Conservation (phyloP, 805 yeast genomes). For the Saccharomycopsis synnaedendra region DNA sequence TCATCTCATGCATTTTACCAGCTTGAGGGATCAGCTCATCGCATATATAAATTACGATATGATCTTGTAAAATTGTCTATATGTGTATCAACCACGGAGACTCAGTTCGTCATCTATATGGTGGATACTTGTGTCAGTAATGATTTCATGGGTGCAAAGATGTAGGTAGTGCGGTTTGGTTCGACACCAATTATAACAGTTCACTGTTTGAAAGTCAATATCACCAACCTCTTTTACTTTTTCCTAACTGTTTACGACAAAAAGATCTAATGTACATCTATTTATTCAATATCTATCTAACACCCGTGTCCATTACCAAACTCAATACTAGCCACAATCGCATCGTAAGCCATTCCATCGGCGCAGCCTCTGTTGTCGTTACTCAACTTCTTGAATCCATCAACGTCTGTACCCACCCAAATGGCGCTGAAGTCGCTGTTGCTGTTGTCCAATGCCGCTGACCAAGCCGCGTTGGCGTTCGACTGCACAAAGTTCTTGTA, state of each 20-base stretch:
- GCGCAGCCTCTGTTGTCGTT: background rate
- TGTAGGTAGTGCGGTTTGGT: too few species aligned
- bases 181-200: too few species aligned
- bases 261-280: background rate
- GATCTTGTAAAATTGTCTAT: too few species aligned
- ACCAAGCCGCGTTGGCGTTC: background rate
- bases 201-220: too few species aligned
- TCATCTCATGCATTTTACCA: too few species aligned
- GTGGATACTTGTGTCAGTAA: too few species aligned
- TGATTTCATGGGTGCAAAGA: too few species aligned
- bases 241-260: background rate
- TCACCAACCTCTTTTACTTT: background rate
- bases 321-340: background rate
- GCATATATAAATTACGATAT: too few species aligned
- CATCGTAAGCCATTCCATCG: background rate
- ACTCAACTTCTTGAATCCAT: background rate
- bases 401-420: background rate
- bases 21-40: too few species aligned
- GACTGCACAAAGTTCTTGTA: background rate
- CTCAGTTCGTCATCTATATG: too few species aligned
- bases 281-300: background rate
- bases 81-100: too few species aligned
- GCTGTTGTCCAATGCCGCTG: background rate
- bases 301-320: constrained; percentile 1
- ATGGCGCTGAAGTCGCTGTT: background rate